Conservation (phyloP, 2,329 filamentous ascomycete species). For the Erysiphe pulchra region DNA sequence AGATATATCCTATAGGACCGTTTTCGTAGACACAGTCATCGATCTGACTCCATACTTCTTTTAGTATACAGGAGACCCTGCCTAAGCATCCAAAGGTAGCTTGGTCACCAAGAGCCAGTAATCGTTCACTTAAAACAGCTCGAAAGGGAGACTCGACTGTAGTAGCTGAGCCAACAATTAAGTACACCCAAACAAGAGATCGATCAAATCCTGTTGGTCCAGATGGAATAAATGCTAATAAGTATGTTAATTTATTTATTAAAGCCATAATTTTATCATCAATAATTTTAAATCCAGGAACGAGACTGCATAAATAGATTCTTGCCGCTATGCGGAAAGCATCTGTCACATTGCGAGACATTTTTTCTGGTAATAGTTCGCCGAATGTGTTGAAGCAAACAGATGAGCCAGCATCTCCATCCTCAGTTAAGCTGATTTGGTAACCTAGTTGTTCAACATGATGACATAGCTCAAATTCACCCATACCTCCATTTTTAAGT, state of each 20-base stretch:
- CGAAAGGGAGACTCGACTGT: slow-evolving; percentile 51
- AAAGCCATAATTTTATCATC: slow-evolving; percentile 52
- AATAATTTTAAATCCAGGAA: slow-evolving; percentile 60
- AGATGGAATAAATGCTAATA: slow-evolving; percentile 59
- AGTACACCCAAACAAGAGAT: slow-evolving; percentile 76
- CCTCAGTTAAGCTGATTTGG: slow-evolving; percentile 64
- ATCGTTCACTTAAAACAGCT: slow-evolving; percentile 48
- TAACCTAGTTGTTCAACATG: slow-evolving; percentile 73
- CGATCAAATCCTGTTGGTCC: slow-evolving; percentile 69
- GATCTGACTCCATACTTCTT: slow-evolving; percentile 57
- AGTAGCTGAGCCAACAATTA: slow-evolving; percentile 63
- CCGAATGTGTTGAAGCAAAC: slow-evolving; percentile 42
- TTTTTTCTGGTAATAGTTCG: slow-evolving; percentile 54
- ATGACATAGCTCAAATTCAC: slow-evolving; percentile 64
- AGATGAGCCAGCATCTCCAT: slow-evolving; percentile 28
- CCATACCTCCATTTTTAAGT: slow-evolving; percentile 58
- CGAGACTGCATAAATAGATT: slow-evolving; percentile 89
- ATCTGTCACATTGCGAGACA: slow-evolving; percentile 68
- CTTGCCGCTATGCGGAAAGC: slow-evolving; percentile 80
- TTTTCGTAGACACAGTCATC: slow-evolving; percentile 23
- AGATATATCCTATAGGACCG: slow-evolving; percentile 37
- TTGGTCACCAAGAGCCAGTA: slow-evolving; percentile 48
- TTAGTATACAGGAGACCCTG: slow-evolving; percentile 50
- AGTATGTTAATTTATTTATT: slow-evolving; percentile 49
- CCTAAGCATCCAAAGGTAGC: slow-evolving; percentile 66